Base-by-base conservation (phyloP, 2,329 filamentous ascomycete species). In the Penicillium decumbens region DNA sequence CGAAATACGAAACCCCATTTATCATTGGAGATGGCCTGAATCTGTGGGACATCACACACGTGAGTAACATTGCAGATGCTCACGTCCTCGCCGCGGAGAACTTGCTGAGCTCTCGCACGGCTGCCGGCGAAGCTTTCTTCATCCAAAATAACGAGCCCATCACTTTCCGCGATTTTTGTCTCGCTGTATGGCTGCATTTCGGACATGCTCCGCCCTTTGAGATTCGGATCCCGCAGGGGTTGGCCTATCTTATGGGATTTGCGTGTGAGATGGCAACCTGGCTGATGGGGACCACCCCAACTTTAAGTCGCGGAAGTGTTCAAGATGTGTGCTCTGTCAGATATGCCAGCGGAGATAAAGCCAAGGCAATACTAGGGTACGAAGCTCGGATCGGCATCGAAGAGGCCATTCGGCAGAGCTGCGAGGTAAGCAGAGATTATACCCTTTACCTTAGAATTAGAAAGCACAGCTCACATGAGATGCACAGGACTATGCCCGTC, bases 331-430 rank as follows among this genome's bases (percentile, higher is more conserved):
- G 76, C 50, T 70, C 75, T 33, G 69, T 74, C 41, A 68, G 78
- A 45, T 83, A 82, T 69, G 75, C 77, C 18, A 76, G 71, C 57
- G 76, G 78, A 27, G 64, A 68, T 10, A 81, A 80, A 58, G 80
- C 79, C 35, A 74, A 65, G 53, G 59, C 60, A 42, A 64, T 83
- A 1, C 57, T 83, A 53, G 78, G 78, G 15, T 83, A 82, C 60
- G 62, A 69, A 50, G 74, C 80, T 38, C 67, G 66, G 43, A 71
- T 83, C 9, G 68, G 70, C 2, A 68, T 83, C 45, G 72, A 76
- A 32, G 77, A 80, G 28, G 80, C 74, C 1, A 69, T 82, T 30
- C 68, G 69, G 46, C 60, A 72, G 49, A 76, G 73, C 52, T 79
- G 77, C 59, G 70, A 74, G 54, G 76, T 75, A 65, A 61, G 68